phyloP scores from a whole-genome alignment of 257 asterid species.

The Solanum corneliomulleri region DNA sequence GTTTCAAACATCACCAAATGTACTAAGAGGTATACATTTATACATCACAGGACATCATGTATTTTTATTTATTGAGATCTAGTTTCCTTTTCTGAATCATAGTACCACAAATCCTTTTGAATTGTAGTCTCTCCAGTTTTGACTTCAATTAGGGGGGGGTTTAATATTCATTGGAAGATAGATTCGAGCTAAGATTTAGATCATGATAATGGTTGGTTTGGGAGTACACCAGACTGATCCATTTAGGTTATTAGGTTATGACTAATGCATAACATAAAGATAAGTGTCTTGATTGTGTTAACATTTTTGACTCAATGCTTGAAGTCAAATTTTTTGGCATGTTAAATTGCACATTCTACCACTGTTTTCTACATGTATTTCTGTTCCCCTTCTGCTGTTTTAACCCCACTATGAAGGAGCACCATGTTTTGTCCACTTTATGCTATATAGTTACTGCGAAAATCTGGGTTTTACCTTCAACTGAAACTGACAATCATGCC shows the following conservation, averaged over 20 bases:
- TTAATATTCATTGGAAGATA: not conserved
- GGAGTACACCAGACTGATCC: not conserved
- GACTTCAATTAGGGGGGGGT: not conserved
- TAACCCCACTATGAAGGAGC: not conserved
- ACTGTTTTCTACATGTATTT: not conserved
- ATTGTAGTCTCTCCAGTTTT: not conserved
- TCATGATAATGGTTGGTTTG: not conserved
- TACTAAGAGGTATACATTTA: slow-evolving; percentile 51
- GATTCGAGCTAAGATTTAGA: not conserved
- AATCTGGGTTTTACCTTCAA: not conserved
- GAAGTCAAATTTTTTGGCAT: not conserved
- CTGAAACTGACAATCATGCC: not conserved
- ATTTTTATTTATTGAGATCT: not conserved
- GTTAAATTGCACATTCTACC: not conserved
- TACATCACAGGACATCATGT: not conserved
- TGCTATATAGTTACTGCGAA: not conserved
- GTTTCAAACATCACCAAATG: slow-evolving; percentile 72
- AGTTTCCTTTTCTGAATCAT: not conserved
- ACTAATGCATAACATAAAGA: not conserved
- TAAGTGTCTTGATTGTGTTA: not conserved
- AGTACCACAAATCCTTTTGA: not conserved
- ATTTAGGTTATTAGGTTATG: not conserved
- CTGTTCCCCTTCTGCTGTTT: not conserved
- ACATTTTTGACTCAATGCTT: not conserved
- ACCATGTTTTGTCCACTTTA: not conserved